A percentile compares a stretch with the other conserved stretches of the same genome.
These are phyloP conservation scores for Pulveroboletus sp. DNA, from an alignment of 768 basidiomycete species.

Conservation along the genomic window DNA sequence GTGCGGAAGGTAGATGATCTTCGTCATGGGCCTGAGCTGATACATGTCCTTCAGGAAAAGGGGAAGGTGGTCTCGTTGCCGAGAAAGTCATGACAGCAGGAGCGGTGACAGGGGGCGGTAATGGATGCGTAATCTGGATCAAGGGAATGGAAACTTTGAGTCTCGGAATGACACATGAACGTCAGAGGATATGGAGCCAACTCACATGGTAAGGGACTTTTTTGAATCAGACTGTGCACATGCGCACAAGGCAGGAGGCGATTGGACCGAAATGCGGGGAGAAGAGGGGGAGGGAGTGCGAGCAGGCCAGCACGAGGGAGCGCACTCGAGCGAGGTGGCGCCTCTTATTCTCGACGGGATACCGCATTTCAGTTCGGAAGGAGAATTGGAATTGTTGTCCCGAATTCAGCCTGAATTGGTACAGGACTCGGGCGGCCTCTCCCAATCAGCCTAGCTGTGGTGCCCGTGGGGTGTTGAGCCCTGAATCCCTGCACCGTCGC, in stretches of 20 bases:
- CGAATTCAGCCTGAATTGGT: constrained; percentile 9
- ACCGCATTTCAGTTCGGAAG: constrained; percentile 11
- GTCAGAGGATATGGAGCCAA: neutral
- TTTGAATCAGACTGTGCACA: constrained; percentile 5
- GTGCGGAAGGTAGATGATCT: constrained; percentile 33
- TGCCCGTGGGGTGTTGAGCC: too few species aligned
- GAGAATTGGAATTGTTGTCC: constrained; percentile 6
- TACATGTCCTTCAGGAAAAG: constrained; percentile 22
- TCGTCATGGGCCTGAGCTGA: constrained; percentile 26
- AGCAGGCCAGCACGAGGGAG: neutral
- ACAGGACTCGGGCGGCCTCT: too few species aligned
- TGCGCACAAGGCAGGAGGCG: too few species aligned
- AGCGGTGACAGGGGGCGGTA: constrained; percentile 6
- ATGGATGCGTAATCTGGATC: constrained; percentile 9
- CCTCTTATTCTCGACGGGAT: constrained; percentile 12
- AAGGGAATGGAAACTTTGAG: neutral
- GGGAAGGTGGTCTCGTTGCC: constrained; percentile 32
- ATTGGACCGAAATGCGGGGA: too few species aligned
- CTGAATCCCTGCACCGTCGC: too few species aligned
- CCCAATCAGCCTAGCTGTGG: too few species aligned
- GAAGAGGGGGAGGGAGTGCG: too few species aligned
- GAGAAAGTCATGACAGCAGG: constrained; percentile 31
- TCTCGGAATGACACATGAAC: neutral
- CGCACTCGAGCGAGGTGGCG: neutral
- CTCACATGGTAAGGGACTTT: constrained; percentile 3